Conservation (phyloP, 495 filamentous ascomycete species). For the Xylaria cubensis region DNA sequence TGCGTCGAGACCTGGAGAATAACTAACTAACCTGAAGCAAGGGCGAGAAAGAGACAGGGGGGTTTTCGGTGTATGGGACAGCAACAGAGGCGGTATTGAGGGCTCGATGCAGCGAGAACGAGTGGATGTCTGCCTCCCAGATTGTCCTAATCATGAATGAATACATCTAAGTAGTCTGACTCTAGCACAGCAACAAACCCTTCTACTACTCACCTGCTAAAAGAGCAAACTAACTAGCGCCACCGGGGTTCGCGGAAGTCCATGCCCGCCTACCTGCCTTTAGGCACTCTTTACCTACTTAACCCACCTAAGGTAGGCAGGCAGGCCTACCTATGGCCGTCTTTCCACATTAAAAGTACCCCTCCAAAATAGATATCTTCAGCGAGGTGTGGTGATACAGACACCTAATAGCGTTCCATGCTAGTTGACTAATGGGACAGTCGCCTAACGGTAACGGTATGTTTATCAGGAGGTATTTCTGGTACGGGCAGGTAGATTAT, state of each 20-base stretch:
- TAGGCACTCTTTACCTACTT: background rate
- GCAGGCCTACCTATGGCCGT: background rate
- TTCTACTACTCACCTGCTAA: background rate
- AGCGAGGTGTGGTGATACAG: background rate
- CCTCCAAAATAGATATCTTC: background rate
- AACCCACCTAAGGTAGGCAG: background rate
- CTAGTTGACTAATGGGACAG: background rate
- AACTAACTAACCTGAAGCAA: background rate
- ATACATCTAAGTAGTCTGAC: background rate
- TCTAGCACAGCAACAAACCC: background rate
- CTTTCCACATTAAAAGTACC: background rate
- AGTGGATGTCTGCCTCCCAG: constrained; percentile 7
- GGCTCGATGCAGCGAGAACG: background rate
- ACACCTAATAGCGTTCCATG: background rate
- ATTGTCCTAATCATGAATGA: constrained; percentile 1
- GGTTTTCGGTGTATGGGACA: background rate
- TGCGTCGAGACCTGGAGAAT: background rate
- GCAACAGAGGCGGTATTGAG: constrained; percentile 5
- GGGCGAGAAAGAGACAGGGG: constrained; percentile 2
- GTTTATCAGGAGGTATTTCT: background rate
- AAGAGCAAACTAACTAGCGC: constrained; percentile 1
- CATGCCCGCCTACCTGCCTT: background rate
- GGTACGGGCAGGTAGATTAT: no score
- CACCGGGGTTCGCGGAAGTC: constrained; percentile 9
- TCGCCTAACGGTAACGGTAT: background rate